Evolutionary conservation across 495 filamentous ascomycete species (phyloP).

Genomic region (Halenospora varia): DNA sequence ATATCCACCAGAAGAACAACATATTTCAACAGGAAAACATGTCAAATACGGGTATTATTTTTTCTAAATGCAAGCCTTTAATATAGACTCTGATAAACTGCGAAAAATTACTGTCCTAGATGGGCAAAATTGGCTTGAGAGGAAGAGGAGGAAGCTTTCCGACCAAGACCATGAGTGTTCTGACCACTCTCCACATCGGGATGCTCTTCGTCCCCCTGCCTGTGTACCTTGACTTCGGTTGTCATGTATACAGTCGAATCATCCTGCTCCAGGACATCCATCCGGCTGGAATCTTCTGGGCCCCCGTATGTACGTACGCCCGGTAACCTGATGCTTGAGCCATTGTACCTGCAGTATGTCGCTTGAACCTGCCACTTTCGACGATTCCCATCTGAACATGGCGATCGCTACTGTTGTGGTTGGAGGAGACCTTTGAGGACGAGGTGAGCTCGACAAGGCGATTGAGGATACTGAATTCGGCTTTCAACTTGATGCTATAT

Average conservation of each 20-base stretch:
- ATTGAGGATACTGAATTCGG: conserved; percentile 59
- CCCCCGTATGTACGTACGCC: neutral
- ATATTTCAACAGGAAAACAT: too few species aligned
- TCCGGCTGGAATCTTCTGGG: neutral
- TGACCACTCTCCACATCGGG: neutral
- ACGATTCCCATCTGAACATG: neutral
- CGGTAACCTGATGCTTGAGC: neutral
- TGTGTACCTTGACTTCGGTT: neutral
- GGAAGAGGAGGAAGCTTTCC: neutral
- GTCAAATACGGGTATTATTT: too few species aligned
- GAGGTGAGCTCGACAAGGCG: conserved; percentile 37
- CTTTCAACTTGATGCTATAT: conserved; percentile 61
- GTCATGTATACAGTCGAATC: neutral
- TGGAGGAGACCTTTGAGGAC: neutral
- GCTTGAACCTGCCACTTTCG: neutral
- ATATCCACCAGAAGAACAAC: too few species aligned
- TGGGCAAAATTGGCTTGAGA: neutral
- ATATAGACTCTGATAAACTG: neutral
- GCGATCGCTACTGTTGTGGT: neutral
- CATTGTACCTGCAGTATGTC: neutral
- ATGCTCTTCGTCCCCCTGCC: neutral
- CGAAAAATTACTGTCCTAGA: neutral
- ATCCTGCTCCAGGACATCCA: neutral
- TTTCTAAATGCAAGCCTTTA: too few species aligned
- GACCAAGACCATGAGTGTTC: too few species aligned